Evolutionary conservation across 192 early-diverging fungal genomes (phyloP).

Genomic region (Backusella liffmaniae): DNA sequence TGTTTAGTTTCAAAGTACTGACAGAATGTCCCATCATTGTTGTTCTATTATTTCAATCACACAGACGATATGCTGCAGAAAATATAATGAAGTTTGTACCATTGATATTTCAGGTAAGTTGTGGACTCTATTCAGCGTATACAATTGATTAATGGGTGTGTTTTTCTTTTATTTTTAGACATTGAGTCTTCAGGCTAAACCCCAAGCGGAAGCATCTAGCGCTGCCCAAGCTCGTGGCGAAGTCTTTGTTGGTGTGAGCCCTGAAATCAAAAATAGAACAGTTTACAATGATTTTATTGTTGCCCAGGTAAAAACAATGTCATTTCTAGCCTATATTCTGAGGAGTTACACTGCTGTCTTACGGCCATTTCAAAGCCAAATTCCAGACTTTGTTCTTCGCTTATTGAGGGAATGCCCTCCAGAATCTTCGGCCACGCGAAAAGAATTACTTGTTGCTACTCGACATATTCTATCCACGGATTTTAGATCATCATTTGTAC

Average conservation of each 20-base stretch:
- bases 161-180: slow-evolving; percentile 34
- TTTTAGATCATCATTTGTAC: slow-evolving; percentile 85
- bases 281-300: slow-evolving; percentile 88
- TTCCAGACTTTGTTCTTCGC: slow-evolving; percentile 87
- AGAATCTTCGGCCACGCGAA: slow-evolving; percentile 89
- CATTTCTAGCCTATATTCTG: slow-evolving; percentile 95
- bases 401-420: slow-evolving; percentile 92
- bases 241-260: slow-evolving; percentile 78
- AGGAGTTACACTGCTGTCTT: slow-evolving; percentile 72
- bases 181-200: slow-evolving; percentile 51
- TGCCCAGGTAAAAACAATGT: slow-evolving; percentile 98
- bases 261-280: slow-evolving; percentile 68
- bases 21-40: slow-evolving; percentile 99
- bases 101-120: slow-evolving; percentile 76
- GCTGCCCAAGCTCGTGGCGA: slow-evolving; percentile 51
- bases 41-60: slow-evolving; percentile 90
- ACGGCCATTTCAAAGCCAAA: slow-evolving; percentile 71
- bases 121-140: neutral
- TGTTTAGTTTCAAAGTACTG: slow-evolving; percentile 95
- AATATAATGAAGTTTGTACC: slow-evolving; percentile 89
- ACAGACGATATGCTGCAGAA: slow-evolving; percentile 74
- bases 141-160: neutral
- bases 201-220: slow-evolving; percentile 53
- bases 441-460: slow-evolving; percentile 94
- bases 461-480: slow-evolving; percentile 94